Evolutionary conservation across 2,329 filamentous ascomycete genomes (phyloP), one percentile per base, ranked within the genome.

Genomic region (Calonectria multiphialidica): DNA sequence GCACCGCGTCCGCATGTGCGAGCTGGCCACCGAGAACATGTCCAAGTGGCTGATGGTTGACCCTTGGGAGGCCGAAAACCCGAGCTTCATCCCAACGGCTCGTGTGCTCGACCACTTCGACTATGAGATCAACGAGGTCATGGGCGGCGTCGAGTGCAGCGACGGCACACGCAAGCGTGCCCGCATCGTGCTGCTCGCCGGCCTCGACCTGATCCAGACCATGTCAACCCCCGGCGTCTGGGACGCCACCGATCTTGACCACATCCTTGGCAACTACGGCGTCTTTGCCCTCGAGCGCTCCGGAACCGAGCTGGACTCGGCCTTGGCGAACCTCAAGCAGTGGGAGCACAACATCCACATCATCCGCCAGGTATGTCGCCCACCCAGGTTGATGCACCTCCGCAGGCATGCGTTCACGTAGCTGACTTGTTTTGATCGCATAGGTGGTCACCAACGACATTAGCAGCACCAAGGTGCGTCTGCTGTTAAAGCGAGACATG

Each of bases 81-180:
- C 80, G 89, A 94, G 76, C 8, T 98, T 98, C 82, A 93, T 95
- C 74, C 95, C 95, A 18, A 98, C 96, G 1, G 96, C 96, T 45
- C 90, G 93, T 78, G 96, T 98, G 47, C 88, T 98, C 61, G 95
- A 98, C 80, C 96, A 98, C 84, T 97, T 98, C 79, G 92, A 97
- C 76, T 86, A 96, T 81, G 95, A 98, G 82, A 94, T 98, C 81
- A 98, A 98, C 82, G 81, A 84, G 64, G 89, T 90, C 28, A 90
- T 95, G 53, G 96, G 96, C 8, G 96, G 96, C 12, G 90, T 97
- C 35, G 89, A 94, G 78, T 90, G 89, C 57, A 87, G 89, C 23
- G 89, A 93, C 75, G 95, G 94, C 71, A 87, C 87, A 66, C 91
- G 89, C 80, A 93, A 91, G 82, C 84, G 84, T 15, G 93, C 93